phyloP scores from a whole-genome alignment of 768 basidiomycete genomes.

The Pleurotus salmoneostramineus region DNA sequence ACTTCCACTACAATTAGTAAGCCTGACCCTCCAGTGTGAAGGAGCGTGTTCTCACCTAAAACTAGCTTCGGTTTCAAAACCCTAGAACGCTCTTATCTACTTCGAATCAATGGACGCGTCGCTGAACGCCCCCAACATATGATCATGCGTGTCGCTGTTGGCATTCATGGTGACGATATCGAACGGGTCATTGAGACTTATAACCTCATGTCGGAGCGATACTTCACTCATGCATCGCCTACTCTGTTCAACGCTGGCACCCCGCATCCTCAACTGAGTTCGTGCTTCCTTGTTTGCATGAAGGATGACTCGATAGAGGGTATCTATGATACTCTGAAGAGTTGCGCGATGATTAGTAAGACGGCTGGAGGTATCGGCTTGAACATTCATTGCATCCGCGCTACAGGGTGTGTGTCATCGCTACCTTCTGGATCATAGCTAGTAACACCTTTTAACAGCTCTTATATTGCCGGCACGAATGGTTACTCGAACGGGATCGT shows the following conservation, averaged over 20 bases:
- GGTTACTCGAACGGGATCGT: constrained; percentile 99
- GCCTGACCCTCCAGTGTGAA: constrained; percentile 18
- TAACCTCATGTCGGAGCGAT: constrained; percentile 95
- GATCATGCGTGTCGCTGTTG: constrained; percentile 99
- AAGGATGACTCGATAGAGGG: constrained; percentile 99
- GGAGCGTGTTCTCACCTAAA: no score
- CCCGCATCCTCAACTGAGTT: constrained; percentile 90
- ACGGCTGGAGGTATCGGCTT: constrained; percentile 98
- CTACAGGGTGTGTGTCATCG: constrained; percentile 69
- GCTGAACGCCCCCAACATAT: constrained; percentile 98
- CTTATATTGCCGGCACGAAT: constrained; percentile 98
- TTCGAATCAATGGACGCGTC: constrained; percentile 90
- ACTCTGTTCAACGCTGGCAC: constrained; percentile 99
- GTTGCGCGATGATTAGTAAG: constrained; percentile 98
- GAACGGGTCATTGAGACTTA: constrained; percentile 90
- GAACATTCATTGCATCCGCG: constrained; percentile 94
- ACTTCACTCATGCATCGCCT: constrained; percentile 97
- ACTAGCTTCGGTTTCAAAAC: constrained; percentile 98
- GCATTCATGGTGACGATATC: constrained; percentile 88
- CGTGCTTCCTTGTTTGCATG: constrained; percentile 98
- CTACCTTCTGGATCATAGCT: not conserved
- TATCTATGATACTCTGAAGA: constrained; percentile 98
- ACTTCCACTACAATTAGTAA: constrained; percentile 95
- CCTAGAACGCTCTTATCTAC: constrained; percentile 94
- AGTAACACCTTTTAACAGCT: constrained; percentile 39